Conservation (phyloP, 2,329 filamentous ascomycete genomes). For the Talaromyces albobiverticillius region DNA sequence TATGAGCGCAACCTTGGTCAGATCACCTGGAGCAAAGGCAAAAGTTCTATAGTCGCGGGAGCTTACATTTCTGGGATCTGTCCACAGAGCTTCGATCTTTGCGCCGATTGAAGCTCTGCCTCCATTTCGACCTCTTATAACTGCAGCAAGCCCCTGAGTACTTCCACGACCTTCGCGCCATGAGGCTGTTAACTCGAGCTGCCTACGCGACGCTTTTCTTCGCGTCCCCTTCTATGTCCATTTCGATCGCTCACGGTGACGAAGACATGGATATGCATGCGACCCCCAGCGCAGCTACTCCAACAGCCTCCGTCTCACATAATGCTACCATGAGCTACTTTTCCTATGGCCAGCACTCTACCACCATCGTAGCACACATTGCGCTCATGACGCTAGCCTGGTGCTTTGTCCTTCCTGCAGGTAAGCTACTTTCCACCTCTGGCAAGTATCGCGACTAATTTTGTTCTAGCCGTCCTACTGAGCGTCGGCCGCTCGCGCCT, state of each 20-base stretch:
- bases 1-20: too few species aligned
- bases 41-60: too few species aligned
- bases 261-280: slow-evolving; percentile 21
- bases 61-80: too few species aligned
- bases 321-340: slow-evolving; percentile 38
- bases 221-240: too few species aligned
- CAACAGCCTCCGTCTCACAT: slow-evolving; percentile 13
- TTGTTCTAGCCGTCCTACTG: slow-evolving; percentile 69
- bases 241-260: slow-evolving; percentile 13
- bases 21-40: too few species aligned
- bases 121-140: too few species aligned
- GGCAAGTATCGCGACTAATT: background rate
- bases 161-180: too few species aligned
- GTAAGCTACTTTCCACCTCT: slow-evolving; percentile 41
- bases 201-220: too few species aligned
- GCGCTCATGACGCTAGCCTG: slow-evolving; percentile 67
- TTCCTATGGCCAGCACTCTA: slow-evolving; percentile 36
- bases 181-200: too few species aligned
- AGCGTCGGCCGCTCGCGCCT: slow-evolving; percentile 76
- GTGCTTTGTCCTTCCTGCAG: slow-evolving; percentile 68
- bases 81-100: too few species aligned
- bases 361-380: slow-evolving; percentile 65
- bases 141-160: too few species aligned
- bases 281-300: slow-evolving; percentile 4
- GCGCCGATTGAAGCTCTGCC: too few species aligned